A percentile compares a stretch with the other conserved stretches of the same genome.
Conservation (phyloP, 257 asterid species). For the Solanum bulbocastanum region DNA sequence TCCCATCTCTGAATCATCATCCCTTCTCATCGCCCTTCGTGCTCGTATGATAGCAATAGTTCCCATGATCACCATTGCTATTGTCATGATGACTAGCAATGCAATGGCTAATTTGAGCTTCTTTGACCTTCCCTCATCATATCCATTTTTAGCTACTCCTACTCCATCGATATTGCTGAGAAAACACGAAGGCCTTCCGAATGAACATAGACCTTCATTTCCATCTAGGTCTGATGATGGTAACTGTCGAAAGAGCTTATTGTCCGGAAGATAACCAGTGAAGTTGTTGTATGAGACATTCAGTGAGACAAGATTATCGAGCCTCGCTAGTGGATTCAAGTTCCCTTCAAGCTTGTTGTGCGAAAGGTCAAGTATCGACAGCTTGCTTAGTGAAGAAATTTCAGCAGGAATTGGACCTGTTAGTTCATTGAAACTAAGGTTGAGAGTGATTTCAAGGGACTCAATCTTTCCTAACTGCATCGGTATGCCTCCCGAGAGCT, state of each 20-base stretch:
- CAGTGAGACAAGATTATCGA: conserved; percentile 24
- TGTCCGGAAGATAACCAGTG: conserved; percentile 36
- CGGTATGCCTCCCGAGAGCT: conserved; percentile 27
- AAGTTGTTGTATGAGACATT: conserved; percentile 31
- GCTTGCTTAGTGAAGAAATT: conserved; percentile 26
- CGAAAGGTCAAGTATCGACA: conserved; percentile 28
- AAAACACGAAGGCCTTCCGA: conserved; percentile 18
- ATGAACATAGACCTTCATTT: conserved; percentile 29
- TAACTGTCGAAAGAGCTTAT: conserved; percentile 30
- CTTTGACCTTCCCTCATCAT: conserved; percentile 15
- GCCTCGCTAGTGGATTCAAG: conserved; percentile 18
- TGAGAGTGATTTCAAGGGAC: conserved; percentile 36
- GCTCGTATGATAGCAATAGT: conserved; percentile 26
- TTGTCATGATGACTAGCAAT: conserved; percentile 23
- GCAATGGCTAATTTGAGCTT: conserved; percentile 28
- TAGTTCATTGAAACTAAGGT: conserved; percentile 27
- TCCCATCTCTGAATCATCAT: conserved; percentile 32
- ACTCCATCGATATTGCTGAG: not conserved
- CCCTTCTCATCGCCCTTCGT: conserved; percentile 18
- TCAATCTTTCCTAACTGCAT: conserved; percentile 25
- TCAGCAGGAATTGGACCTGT: conserved; percentile 31
- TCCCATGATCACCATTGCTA: conserved; percentile 33
- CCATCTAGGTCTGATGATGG: conserved; percentile 23
- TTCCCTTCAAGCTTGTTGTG: conserved; percentile 28
- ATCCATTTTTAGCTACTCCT: conserved; percentile 1